These are phyloP conservation scores for Trichoderma erinaceum DNA, from an alignment of 495 filamentous ascomycete species.

Conservation along the genomic window DNA sequence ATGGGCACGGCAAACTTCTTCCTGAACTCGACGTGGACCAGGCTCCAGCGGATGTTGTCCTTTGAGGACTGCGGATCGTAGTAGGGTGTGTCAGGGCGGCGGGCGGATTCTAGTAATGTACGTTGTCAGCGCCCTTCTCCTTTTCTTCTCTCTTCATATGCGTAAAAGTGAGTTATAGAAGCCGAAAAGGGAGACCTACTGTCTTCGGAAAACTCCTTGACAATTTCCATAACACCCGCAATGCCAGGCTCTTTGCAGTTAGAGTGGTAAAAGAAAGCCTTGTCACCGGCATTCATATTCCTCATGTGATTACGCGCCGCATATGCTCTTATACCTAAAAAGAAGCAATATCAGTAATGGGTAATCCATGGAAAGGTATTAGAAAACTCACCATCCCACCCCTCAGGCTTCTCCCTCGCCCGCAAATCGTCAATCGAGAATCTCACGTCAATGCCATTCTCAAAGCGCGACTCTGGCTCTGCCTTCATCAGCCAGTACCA, in stretches of 20 bases:
- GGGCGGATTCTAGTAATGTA: conserved; percentile 60
- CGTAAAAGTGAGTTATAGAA: background rate
- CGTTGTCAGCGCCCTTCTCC: too few relatives aligned
- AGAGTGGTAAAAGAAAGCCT: conserved; percentile 97
- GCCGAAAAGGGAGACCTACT: conserved; percentile 42
- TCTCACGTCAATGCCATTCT: conserved; percentile 78
- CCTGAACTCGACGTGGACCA: conserved; percentile 81
- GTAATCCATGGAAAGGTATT: background rate
- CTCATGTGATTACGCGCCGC: conserved; percentile 79
- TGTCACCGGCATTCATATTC: conserved; percentile 83
- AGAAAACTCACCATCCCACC: conserved; percentile 69
- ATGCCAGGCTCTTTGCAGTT: conserved; percentile 88
- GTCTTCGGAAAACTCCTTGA: conserved; percentile 72
- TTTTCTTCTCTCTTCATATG: conserved; percentile 17
- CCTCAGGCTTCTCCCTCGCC: conserved; percentile 62
- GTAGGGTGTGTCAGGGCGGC: conserved; percentile 71
- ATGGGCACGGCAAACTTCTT: conserved; percentile 72
- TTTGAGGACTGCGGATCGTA: conserved; percentile 68
- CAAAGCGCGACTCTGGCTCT: conserved; percentile 78
- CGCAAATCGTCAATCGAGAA: conserved; percentile 93
- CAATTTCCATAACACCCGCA: conserved; percentile 90
- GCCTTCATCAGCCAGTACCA: conserved; percentile 94
- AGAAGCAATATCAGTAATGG: background rate
- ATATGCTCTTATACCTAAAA: background rate
- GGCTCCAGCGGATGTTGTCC: conserved; percentile 81